Percentiles rank a stretch among this genome's conserved stretches.
phyloP scores from a whole-genome alignment of 441 rosid genomes.

The Corymbia citriodora region DNA sequence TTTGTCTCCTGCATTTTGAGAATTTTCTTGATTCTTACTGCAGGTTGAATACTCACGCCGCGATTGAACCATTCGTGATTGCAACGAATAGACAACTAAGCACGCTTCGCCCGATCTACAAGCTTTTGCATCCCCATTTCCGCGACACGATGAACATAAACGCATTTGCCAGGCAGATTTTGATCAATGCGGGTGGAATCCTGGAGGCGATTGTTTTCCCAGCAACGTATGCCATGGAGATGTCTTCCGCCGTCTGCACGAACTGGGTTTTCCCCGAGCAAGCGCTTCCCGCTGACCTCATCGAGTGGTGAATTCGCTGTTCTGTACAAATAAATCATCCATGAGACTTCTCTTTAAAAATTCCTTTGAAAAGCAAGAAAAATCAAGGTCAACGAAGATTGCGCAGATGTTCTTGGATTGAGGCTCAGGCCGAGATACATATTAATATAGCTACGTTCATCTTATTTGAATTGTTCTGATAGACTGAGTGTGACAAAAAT shows the following conservation, averaged over 20 bases:
- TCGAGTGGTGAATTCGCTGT: slow-evolving; percentile 45
- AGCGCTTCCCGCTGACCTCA: slow-evolving; percentile 78
- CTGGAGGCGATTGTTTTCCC: slow-evolving; percentile 70
- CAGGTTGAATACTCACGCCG: slow-evolving; percentile 80
- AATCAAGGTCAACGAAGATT: background rate
- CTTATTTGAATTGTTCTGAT: background rate
- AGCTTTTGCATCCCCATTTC: slow-evolving; percentile 85
- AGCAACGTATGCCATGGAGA: slow-evolving; percentile 66
- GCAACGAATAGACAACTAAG: slow-evolving; percentile 82
- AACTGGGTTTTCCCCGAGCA: slow-evolving; percentile 72
- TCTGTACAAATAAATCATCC: background rate
- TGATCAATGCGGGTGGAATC: slow-evolving; percentile 73
- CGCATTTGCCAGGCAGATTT: slow-evolving; percentile 65
- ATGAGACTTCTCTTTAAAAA: background rate
- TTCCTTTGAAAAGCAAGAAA: background rate
- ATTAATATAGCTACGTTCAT: background rate
- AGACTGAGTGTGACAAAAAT: background rate
- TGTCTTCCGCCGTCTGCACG: slow-evolving; percentile 65
- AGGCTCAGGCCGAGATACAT: background rate
- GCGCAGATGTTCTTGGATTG: background rate
- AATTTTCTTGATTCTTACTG: background rate
- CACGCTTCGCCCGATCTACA: slow-evolving; percentile 68
- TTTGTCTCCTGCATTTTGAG: background rate
- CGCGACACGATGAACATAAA: slow-evolving; percentile 92
- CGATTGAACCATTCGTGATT: slow-evolving; percentile 75